Evolutionary conservation across 2,329 filamentous ascomycete genomes (phyloP).

Genomic region (Lasiodiplodia gonubiensis): DNA sequence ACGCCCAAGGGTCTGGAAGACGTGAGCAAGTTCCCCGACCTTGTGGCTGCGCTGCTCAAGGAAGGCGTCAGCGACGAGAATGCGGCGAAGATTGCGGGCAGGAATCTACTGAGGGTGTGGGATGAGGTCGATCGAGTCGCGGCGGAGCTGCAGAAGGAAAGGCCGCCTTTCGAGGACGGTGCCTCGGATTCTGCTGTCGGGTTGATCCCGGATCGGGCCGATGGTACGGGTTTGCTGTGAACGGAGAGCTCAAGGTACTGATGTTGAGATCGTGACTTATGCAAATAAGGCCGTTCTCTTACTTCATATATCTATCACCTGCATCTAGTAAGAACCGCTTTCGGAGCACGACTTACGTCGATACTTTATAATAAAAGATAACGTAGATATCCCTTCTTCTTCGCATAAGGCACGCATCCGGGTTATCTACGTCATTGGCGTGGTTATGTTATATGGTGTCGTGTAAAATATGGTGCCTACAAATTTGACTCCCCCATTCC

Average conservation of each 20-base stretch:
- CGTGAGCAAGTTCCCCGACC: constrained; percentile 79
- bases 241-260: background rate
- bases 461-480: no score
- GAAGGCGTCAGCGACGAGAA: constrained; percentile 77
- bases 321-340: no score
- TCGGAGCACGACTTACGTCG: no score
- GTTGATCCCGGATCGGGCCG: background rate
- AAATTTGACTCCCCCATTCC: no score
- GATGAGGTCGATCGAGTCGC: constrained; percentile 76
- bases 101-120: constrained; percentile 87
- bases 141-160: constrained; percentile 62
- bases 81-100: constrained; percentile 75
- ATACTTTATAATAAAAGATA: no score
- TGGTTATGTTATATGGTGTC: no score
- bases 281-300: no score
- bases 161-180: constrained; percentile 53
- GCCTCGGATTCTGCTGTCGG: constrained; percentile 35
- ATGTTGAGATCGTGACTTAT: no score
- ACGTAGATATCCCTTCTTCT: no score
- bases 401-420: no score
- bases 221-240: background rate
- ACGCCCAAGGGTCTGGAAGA: constrained; percentile 80
- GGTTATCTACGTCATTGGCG: no score
- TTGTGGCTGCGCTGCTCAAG: constrained; percentile 75
- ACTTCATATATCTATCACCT: no score